These are phyloP conservation scores for Mycosphaerella sp. DNA, from an alignment of 2,329 filamentous ascomycete species.

Conservation along the genomic window DNA sequence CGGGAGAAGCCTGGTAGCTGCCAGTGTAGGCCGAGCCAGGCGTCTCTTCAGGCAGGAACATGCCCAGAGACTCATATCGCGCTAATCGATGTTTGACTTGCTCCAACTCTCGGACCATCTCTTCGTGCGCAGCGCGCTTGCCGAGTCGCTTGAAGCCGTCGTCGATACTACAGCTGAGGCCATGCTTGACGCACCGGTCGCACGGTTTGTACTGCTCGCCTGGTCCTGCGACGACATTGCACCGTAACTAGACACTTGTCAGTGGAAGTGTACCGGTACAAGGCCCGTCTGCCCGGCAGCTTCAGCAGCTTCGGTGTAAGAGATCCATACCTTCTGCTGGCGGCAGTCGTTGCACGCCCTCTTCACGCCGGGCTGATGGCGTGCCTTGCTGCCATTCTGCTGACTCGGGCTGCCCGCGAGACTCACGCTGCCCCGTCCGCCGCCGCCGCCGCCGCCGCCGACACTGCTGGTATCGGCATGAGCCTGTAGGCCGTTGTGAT, in stretches of 20 bases:
- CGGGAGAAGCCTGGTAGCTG: slow-evolving; percentile 24
- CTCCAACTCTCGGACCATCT: slow-evolving; percentile 80
- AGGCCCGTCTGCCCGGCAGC: background rate
- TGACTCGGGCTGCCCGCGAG: slow-evolving; percentile 17
- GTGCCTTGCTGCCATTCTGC: slow-evolving; percentile 20
- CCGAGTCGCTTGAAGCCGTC: slow-evolving; percentile 80
- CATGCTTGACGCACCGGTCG: slow-evolving; percentile 69
- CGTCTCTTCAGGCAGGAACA: slow-evolving; percentile 24
- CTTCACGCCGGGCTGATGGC: slow-evolving; percentile 52
- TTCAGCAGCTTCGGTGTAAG: background rate
- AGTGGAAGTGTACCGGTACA: background rate
- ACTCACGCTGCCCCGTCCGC: slow-evolving; percentile 17
- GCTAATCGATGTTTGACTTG: slow-evolving; percentile 35
- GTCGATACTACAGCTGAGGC: slow-evolving; percentile 78
- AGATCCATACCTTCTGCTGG: slow-evolving; percentile 65
- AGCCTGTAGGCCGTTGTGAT: background rate
- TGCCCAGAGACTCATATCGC: slow-evolving; percentile 29
- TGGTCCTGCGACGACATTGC: slow-evolving; percentile 75
- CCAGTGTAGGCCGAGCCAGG: slow-evolving; percentile 19
- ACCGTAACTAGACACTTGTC: slow-evolving; percentile 56
- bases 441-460: slow-evolving; percentile 12
- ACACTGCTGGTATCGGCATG: slow-evolving; percentile 12
- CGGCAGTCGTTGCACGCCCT: slow-evolving; percentile 78
- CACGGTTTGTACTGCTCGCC: slow-evolving; percentile 58
- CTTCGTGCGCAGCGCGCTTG: slow-evolving; percentile 74